Base-by-base conservation (phyloP, 2,329 filamentous ascomycete species). In the Didymosphaeria variabile region DNA sequence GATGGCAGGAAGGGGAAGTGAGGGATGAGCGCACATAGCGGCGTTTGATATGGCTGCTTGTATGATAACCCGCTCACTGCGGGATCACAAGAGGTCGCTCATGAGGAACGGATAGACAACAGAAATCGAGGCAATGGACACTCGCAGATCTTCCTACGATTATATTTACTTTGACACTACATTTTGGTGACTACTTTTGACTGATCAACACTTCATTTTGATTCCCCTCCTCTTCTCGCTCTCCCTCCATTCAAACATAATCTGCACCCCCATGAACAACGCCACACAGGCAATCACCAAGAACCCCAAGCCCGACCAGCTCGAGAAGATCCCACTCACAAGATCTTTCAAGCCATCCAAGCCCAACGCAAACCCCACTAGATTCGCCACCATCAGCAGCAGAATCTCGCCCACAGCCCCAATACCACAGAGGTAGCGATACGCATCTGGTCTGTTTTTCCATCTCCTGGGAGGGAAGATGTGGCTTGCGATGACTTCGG, bases 211-310 rank as follows among this genome's bases (percentile, higher is more conserved):
- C 81, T 92, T 97, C 78, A 97, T 77, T 68, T 87, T 85, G 60
- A 97, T 90, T 0, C 95, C 95, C 68, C 87, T 88, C 70, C 94
- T 86, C 79, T 89, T 87, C 83, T 99, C 95, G 45, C 86, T 84
- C 81, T 97, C 92, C 55, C 95, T 85, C 68, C 96, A 86, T 82
- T 99, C 95, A 82, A 98, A 97, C 95, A 99, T 99, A 72, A 97
- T 82, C 81, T 98, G 94, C 45, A 91, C 87, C 29, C 91, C 94
- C 0, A 94, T 88, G 75, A 97, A 99, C 9, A 98, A 79, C 46
- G 87, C 88, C n/a, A 78, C 80, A 72, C 88, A 94, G 3, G 93
- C 91, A 2, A 84, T 83, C 12, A 88, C 73, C 47, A 98, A 79
- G 76, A 97, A 99, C 1, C 87, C 75, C 10, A 91, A 73, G 0